Percentiles rank a stretch among this genome's conserved stretches.
Evolutionary conservation across 2,329 filamentous ascomycete genomes (phyloP).

Genomic region (Penicillium palitans): DNA sequence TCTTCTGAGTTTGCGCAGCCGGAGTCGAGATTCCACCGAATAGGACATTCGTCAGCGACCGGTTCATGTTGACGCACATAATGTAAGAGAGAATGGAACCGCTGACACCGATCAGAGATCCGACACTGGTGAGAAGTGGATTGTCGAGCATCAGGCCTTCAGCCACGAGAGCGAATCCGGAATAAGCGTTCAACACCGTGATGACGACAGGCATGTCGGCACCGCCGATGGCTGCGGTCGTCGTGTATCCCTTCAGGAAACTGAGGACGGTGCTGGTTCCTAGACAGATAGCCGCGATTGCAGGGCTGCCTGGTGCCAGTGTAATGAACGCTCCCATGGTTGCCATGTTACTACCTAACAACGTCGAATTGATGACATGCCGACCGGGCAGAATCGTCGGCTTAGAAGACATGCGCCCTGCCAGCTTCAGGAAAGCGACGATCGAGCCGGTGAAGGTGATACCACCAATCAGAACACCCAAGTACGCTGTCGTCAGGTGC

Average conservation of each 20-base stretch:
- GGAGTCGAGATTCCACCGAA: conserved; percentile 77
- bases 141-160: conserved; percentile 93
- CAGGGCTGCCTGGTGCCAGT: conserved; percentile 75
- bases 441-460: conserved; percentile 90
- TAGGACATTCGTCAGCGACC: conserved; percentile 82
- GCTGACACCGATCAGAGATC: conserved; percentile 82
- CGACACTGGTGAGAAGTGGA: conserved; percentile 78
- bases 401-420: conserved; percentile 76
- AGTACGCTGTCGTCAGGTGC: conserved; percentile 81
- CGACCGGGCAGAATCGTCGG: conserved; percentile 72
- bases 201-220: conserved; percentile 93
- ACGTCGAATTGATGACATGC: conserved; percentile 71
- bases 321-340: conserved; percentile 83
- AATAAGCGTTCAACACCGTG: conserved; percentile 87
- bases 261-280: conserved; percentile 74
- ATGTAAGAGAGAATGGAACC: conserved; percentile 88
- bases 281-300: conserved; percentile 75
- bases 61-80: conserved; percentile 87
- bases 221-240: conserved; percentile 85
- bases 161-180: conserved; percentile 83
- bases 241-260: conserved; percentile 84
- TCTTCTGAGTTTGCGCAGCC: conserved; percentile 61
- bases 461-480: conserved; percentile 82
- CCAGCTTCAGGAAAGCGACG: conserved; percentile 84
- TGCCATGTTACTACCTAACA: conserved; percentile 73